phyloP scores from a whole-genome alignment of 2,329 filamentous ascomycete genomes.

The Lizonia empirigonia region DNA sequence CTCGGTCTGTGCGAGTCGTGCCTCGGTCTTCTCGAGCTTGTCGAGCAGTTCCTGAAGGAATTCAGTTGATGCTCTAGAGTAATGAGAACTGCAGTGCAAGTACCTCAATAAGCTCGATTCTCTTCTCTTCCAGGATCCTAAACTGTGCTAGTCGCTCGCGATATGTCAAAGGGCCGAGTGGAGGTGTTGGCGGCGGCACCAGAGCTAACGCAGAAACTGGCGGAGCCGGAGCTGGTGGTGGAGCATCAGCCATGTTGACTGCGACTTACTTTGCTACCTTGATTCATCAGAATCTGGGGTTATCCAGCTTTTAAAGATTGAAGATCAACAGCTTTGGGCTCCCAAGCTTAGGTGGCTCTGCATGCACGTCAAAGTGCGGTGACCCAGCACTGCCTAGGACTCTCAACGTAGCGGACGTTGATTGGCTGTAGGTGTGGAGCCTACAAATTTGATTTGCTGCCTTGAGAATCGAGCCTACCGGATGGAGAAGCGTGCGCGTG shows the following conservation, averaged over 20 bases:
- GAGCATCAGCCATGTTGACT: constrained; percentile 26
- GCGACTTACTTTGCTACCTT: constrained; percentile 13
- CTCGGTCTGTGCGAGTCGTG: constrained; percentile 43
- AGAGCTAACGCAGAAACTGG: constrained; percentile 14
- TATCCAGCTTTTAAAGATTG: constrained; percentile 36
- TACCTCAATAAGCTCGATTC: constrained; percentile 46
- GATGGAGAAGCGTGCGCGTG: constrained; percentile 30
- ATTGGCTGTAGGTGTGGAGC: constrained; percentile 41
- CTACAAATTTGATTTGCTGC: constrained; percentile 36
- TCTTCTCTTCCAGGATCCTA: constrained; percentile 45
- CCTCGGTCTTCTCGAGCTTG: constrained; percentile 47
- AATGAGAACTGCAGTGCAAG: not conserved
- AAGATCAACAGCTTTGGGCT: constrained; percentile 36
- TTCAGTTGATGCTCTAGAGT: not conserved
- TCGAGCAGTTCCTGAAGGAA: constrained; percentile 42
- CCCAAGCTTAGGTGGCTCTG: constrained; percentile 37
- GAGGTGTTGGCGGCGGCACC: constrained; percentile 13
- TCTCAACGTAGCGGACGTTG: constrained; percentile 44
- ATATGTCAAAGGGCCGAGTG: constrained; percentile 32
- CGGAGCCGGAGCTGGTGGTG: constrained; percentile 15
- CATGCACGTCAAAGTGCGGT: constrained; percentile 42
- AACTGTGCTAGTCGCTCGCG: constrained; percentile 46
- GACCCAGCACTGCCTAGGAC: constrained; percentile 39
- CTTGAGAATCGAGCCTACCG: constrained; percentile 33
- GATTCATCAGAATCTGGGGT: constrained; percentile 28